These are phyloP conservation scores for Lunularia cruciata DNA, from an alignment of 225 moss, liverwort and hornwort species.

Conservation along the genomic window DNA sequence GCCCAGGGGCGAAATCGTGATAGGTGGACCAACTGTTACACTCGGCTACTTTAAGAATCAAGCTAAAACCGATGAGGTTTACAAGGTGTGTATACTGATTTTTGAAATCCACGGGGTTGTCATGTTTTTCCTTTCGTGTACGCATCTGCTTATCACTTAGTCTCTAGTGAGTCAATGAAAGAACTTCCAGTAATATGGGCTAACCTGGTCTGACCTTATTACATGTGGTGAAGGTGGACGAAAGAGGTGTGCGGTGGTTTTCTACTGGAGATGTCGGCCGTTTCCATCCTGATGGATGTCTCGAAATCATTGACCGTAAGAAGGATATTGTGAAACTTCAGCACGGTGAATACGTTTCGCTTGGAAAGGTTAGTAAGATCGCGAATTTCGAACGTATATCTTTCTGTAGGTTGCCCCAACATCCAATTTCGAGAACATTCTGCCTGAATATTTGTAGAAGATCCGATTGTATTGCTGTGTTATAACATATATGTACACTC, in stretches of 20 bases:
- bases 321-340: slow-evolving; percentile 98
- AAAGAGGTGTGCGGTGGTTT: slow-evolving; percentile 85
- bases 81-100: slow-evolving; percentile 48
- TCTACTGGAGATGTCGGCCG: slow-evolving; percentile 85
- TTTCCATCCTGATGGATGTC: slow-evolving; percentile 79
- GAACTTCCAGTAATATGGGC: not conserved
- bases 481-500: not conserved
- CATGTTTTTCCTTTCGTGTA: too few relatives aligned
- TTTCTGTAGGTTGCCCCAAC: too few relatives aligned
- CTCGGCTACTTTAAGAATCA: slow-evolving; percentile 88
- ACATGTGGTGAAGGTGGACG: slow-evolving; percentile 51
- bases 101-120: too few relatives aligned
- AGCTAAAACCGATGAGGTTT: slow-evolving; percentile 82
- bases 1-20: slow-evolving; percentile 91
- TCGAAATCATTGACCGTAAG: slow-evolving; percentile 95
- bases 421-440: not conserved
- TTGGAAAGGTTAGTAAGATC: slow-evolving; percentile 66
- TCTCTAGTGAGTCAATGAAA: too few relatives aligned
- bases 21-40: slow-evolving; percentile 88
- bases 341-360: slow-evolving; percentile 92
- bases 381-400: too few relatives aligned
- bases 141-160: too few relatives aligned
- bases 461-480: not conserved
- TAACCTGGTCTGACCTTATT: not conserved
- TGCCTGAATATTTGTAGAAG: not conserved